Evolutionary conservation across 2,329 filamentous ascomycete species (phyloP).

Genomic region (Cercospora zeae-maydis): DNA sequence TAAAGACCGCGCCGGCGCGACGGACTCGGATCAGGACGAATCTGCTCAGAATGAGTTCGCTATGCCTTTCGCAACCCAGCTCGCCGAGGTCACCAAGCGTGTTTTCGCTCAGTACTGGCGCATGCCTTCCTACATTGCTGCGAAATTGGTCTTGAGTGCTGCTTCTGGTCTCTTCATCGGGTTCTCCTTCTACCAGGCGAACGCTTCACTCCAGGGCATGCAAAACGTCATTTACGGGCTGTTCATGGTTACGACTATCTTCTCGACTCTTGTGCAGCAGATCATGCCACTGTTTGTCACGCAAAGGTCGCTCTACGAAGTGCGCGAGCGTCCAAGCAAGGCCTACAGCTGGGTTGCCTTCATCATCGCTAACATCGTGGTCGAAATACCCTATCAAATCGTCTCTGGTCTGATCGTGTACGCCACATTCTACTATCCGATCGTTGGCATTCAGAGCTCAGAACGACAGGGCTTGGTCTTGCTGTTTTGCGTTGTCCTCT

Average conservation of each 20-base stretch:
- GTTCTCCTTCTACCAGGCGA: constrained; percentile 44
- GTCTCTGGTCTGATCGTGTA: constrained; percentile 62
- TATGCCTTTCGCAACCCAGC: constrained; percentile 39
- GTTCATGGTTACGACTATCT: constrained; percentile 47
- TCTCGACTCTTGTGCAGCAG: constrained; percentile 51
- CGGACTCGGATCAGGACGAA: constrained; percentile 31
- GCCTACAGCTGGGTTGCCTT: constrained; percentile 74
- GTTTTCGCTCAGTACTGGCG: constrained; percentile 47
- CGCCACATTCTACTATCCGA: constrained; percentile 63
- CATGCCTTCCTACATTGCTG: constrained; percentile 49
- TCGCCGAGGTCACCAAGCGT: constrained; percentile 40
- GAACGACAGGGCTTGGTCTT: constrained; percentile 63
- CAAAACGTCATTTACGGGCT: constrained; percentile 49
- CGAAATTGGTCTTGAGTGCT: constrained; percentile 57
- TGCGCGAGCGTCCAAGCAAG: constrained; percentile 61
- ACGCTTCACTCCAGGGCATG: constrained; percentile 41
- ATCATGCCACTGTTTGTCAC: constrained; percentile 60
- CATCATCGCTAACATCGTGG: constrained; percentile 66
- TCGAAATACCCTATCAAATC: constrained; percentile 66
- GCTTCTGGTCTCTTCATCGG: constrained; percentile 49
- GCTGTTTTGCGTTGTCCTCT: constrained; percentile 61
- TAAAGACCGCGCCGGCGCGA: constrained; percentile 34
- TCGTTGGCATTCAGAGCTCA: constrained; percentile 41
- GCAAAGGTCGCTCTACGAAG: constrained; percentile 58
- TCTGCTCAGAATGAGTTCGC: constrained; percentile 43